Percentiles rank a stretch among this genome's conserved stretches.
phyloP scores from a whole-genome alignment of 805 yeast species.

The Zygoascus flipseniorum region DNA sequence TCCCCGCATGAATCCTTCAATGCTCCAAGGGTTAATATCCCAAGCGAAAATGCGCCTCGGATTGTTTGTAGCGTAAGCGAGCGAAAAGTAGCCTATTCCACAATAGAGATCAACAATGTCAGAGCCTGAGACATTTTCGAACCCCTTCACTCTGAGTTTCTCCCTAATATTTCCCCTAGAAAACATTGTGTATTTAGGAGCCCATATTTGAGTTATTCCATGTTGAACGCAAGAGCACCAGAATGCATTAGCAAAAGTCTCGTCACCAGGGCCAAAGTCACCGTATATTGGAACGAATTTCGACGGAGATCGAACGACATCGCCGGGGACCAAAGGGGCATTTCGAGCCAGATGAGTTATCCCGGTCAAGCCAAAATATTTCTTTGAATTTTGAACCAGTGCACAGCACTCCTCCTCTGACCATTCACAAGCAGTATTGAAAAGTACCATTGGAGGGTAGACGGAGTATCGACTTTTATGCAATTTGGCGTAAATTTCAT shows the following conservation, averaged over 20 bases:
- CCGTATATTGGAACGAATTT: constrained; percentile 55
- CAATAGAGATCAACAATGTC: constrained; percentile 64
- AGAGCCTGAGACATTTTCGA: constrained; percentile 26
- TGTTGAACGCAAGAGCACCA: constrained; percentile 71
- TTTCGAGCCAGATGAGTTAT: constrained; percentile 63
- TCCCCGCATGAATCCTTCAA: constrained; percentile 59
- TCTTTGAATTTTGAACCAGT: background rate
- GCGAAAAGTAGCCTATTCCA: constrained; percentile 80
- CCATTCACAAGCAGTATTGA: constrained; percentile 20
- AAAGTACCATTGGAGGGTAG: constrained; percentile 60
- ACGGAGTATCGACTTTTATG: constrained; percentile 40
- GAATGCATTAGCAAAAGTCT: constrained; percentile 39
- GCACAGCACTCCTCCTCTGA: background rate
- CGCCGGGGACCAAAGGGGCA: constrained; percentile 50
- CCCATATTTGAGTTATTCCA: constrained; percentile 73
- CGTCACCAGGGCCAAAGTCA: constrained; percentile 40
- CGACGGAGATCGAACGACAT: constrained; percentile 57
- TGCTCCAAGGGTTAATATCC: constrained; percentile 82
- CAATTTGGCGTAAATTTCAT: background rate
- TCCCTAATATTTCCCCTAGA: constrained; percentile 81
- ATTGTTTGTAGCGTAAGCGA: constrained; percentile 50
- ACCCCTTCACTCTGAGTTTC: constrained; percentile 46
- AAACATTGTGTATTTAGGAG: constrained; percentile 80
- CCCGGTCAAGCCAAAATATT: constrained; percentile 8
- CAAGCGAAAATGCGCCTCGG: constrained; percentile 58